Base-by-base conservation (phyloP, 2,329 filamentous ascomycete genomes). In the Claviceps maximensis region DNA sequence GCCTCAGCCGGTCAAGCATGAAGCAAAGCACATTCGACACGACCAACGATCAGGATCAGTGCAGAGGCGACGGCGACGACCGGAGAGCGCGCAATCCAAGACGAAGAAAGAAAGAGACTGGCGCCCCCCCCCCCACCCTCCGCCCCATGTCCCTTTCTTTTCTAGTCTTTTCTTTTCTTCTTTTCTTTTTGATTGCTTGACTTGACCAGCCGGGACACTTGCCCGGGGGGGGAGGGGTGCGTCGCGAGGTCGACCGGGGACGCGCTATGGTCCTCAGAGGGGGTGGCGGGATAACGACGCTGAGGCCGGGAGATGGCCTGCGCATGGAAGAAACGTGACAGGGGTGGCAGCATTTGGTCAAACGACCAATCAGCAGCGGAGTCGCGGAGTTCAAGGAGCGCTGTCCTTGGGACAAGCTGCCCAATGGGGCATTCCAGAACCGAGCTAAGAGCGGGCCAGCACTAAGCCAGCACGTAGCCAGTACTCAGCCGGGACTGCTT, bases 251-350 rank as follows among this genome's bases (percentile, higher is more conserved):
- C 27, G 46, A n/a, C 49, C 23, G 47, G 27, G 50, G 47, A 31
- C 13, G 50, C 53, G 10, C 27, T 33, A 36, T 50, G 29, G 50
- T 17, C 17, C 49, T 51, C 29, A 38, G 38, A 42, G 50, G 58
- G 56, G 59, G 53, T 58, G 55, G 60, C 57, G 63, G 60, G 60
- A 59, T 49, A 54, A 58, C 59, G 19, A 55, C 21, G 23, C 15
- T 54, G 56, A 59, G 54, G 57, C 56, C 61, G 62, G 62, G 58
- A 69, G 67, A 68, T 65, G 69, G 66, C 73, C 72, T 70, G 60
- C 67, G 71, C 72, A 76, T 75, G 71, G 71, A 67, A 71, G 68
- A 73, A 73, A 72, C 66, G 70, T 71, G 72, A 74, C 70, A 73
- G 72, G 72, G 63, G 63, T 61, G 59, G 63, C 67, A 68, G 69